Base-by-base conservation (phyloP, 2,329 filamentous ascomycete genomes). In the Fusarium continuum region DNA sequence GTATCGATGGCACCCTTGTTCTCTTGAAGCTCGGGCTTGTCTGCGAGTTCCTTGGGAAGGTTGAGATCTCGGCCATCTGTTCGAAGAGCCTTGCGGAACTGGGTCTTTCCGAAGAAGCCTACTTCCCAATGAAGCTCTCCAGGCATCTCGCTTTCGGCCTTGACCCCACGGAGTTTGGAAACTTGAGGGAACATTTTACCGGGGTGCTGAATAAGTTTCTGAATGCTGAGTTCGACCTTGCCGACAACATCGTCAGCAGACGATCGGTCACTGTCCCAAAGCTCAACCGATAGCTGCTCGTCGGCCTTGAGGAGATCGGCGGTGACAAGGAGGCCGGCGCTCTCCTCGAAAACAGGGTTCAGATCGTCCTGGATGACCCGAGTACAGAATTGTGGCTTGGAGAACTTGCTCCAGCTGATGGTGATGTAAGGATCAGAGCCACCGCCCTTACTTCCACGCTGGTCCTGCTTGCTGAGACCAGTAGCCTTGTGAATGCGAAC, bases 371-470 rank as follows among this genome's bases (percentile, higher is more conserved):
- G 92, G 64, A 98, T 97, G 46, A 98, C 93, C 41, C 95, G 88
- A 2, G 95, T 98, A 76, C 93, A 97, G 77, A 97, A 98, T 86
- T 97, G 96, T 2, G 94, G 94, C 78, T 99, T 99, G 53, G 91
- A 91, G 69, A 97, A 98, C 76, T 98, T 97, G 71, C 92, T 96
- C 81, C 96, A 98, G 34, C 91, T 90, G 29, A 98, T 84, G 26
- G 94, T 97, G 73, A 98, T 96, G 75, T 98, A 98, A 0, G 94
- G 93, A 69, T 99, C 95, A 45, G 91, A 96, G 38, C 94, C 94
- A 28, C 95, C 94, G 16, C 92, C 91, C 47, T 89, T 85, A 70
- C 88, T 93, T 34, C 93, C 93, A 55, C 91, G 88, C 41, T 80
- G 78, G 73, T 99, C 95, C 73, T 97, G 94, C 77, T 97, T 97